Conservation (phyloP, 2,329 filamentous ascomycete genomes). For the Microcyclospora tardicrescens region DNA sequence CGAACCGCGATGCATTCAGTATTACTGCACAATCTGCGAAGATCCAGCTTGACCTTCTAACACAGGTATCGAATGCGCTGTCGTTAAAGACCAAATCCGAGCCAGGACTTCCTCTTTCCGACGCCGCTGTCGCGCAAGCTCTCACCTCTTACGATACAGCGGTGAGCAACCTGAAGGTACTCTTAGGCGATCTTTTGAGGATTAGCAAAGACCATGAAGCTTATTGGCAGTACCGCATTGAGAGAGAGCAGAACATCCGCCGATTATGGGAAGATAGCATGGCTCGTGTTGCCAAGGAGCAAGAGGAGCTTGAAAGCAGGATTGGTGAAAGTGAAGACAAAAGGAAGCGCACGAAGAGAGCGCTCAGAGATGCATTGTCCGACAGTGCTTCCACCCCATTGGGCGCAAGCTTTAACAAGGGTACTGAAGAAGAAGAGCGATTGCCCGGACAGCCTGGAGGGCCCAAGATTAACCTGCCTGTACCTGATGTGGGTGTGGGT, state of each 20-base stretch:
- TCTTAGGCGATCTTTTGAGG: slow-evolving; percentile 75
- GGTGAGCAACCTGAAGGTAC: slow-evolving; percentile 70
- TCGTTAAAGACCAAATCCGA: slow-evolving; percentile 57
- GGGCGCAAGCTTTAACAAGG: neutral
- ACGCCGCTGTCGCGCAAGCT: slow-evolving; percentile 63
- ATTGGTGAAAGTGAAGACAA: slow-evolving; percentile 86
- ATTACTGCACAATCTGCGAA: slow-evolving; percentile 94
- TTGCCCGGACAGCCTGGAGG: neutral
- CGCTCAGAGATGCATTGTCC: slow-evolving; percentile 73
- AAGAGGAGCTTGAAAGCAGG: slow-evolving; percentile 76
- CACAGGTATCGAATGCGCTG: slow-evolving; percentile 72
- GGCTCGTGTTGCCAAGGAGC: slow-evolving; percentile 89
- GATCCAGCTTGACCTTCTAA: slow-evolving; percentile 80
- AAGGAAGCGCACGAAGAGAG: slow-evolving; percentile 76
- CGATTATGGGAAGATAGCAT: slow-evolving; percentile 99
- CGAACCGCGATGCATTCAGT: slow-evolving; percentile 85
- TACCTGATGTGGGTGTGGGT: slow-evolving; percentile 3
- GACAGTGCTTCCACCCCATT: slow-evolving; percentile 17
- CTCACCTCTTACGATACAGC: slow-evolving; percentile 78
- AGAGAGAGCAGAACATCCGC: slow-evolving; percentile 80
- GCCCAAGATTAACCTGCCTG: neutral
- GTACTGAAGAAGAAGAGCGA: neutral
- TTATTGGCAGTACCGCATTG: slow-evolving; percentile 92
- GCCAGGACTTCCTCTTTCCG: slow-evolving; percentile 59
- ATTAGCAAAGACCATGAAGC: slow-evolving; percentile 90